Base-by-base conservation (phyloP, 148 eudicot genomes). In the Fagopyrum homotropicum region DNA sequence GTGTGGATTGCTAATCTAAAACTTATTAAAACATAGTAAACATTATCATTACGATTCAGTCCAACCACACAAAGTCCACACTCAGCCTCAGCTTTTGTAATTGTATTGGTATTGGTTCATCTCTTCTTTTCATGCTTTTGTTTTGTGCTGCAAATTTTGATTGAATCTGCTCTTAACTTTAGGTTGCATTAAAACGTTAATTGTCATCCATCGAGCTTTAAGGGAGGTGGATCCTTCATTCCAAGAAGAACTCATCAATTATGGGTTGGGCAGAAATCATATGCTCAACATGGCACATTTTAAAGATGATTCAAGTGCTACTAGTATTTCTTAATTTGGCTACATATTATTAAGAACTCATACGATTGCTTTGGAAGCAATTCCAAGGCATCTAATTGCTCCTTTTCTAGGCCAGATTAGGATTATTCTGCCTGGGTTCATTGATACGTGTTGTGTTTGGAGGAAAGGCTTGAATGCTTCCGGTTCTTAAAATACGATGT, bases 351-450 rank as follows among this genome's bases (percentile, higher is more conserved):
- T 40, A 64, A 40, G 70, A 64, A 6, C 15, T 64, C 46, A 35
- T 22, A 22, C 45, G 11, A 64, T 64, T 64, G 11, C 17, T 64
- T 40, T 64, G 70, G 70, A 40, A 35, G 45, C 17, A 64, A 64
- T 64, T 64, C 70, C 6, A 19, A 64, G 9, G 12, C 70, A 40
- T 40, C 16, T 64, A 17, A 45, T 64, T 40, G 45, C 14, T 64
- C 48, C 71, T 8, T 74, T 71, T 47, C 12, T 79, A 76, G 30
- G 75, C 51, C 89, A 92, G 97, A 96, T 45, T 95, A 97, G 98
- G 98, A 95, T 86, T 92, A 95, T 85, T 95, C 98, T 82, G 91
- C 93, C 50, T 95, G 98, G 98, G 96, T 92, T 72, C 96, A 96
- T 72, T 80, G 88, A 59, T 92, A 95, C 77, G 97, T 97, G 55